These are phyloP conservation scores for Colletotrichum orchidophilum DNA, from an alignment of 2,329 filamentous ascomycete genomes.

Conservation along the genomic window DNA sequence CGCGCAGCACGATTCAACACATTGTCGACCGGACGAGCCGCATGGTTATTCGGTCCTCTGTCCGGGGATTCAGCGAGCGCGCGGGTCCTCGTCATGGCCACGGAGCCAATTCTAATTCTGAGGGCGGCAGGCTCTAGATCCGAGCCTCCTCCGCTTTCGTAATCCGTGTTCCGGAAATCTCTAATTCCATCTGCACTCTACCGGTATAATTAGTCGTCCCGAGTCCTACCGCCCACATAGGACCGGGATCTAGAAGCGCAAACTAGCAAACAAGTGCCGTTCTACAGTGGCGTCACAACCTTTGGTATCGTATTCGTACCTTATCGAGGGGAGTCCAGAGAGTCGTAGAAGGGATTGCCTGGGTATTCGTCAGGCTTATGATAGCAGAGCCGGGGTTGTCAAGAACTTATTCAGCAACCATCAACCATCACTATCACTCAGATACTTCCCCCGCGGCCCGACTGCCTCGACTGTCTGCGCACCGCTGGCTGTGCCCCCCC, in stretches of 20 bases:
- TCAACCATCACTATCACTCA: not conserved
- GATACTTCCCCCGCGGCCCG: not conserved
- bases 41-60: not conserved
- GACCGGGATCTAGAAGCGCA: not conserved
- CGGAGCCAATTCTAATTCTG: not conserved
- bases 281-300: not conserved
- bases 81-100: not conserved
- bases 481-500: not conserved
- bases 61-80: not conserved
- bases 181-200: not conserved
- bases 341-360: not conserved
- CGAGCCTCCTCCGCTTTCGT: not conserved
- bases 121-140: not conserved
- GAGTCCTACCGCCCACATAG: too few relatives aligned
- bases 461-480: not conserved
- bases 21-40: not conserved
- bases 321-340: not conserved
- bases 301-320: not conserved
- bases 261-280: not conserved
- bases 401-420: slow-evolving; percentile 31
- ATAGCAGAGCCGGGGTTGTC: slow-evolving; percentile 10
- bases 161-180: not conserved
- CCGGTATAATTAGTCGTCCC: too few relatives aligned
- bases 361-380: slow-evolving; percentile 28
- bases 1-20: not conserved